Evolutionary conservation across 257 asterid genomes (phyloP).

Genomic region (Solanum ahanhuiri): DNA sequence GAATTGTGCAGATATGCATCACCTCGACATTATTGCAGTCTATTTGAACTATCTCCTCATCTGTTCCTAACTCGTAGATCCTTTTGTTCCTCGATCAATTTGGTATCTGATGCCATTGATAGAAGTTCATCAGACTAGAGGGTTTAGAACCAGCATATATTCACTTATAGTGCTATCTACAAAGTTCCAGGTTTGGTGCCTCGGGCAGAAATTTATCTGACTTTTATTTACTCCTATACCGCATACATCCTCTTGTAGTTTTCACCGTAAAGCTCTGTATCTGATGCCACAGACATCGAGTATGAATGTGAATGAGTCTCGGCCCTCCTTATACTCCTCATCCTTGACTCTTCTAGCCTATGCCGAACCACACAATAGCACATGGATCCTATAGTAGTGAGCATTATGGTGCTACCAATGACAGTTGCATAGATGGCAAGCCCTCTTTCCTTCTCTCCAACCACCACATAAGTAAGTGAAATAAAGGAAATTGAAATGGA

Average conservation of each 20-base stretch:
- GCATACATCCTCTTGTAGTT: constrained; percentile 81
- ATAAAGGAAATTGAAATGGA: constrained; percentile 74
- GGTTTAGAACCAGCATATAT: background rate
- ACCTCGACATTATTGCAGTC: background rate
- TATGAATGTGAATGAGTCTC: constrained; percentile 62
- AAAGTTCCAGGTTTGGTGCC: background rate
- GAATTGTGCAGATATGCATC: background rate
- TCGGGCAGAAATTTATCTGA: background rate
- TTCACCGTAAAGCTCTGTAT: constrained; percentile 57
- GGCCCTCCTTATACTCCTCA: constrained; percentile 48
- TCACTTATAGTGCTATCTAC: background rate
- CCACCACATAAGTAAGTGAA: constrained; percentile 77
- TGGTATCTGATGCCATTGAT: background rate
- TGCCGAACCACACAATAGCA: constrained; percentile 74
- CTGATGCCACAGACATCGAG: constrained; percentile 60
- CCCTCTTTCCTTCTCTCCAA: constrained; percentile 66
- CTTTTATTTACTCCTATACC: constrained; percentile 23
- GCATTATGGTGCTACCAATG: constrained; percentile 67
- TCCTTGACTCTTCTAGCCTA: constrained; percentile 74
- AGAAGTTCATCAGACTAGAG: background rate
- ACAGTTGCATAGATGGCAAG: constrained; percentile 75
- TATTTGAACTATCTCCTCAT: background rate
- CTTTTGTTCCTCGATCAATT: background rate
- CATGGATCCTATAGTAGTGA: constrained; percentile 89
- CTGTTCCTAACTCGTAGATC: background rate